These are phyloP conservation scores for Apodospora peruviana DNA, from an alignment of 495 filamentous ascomycete species.

Conservation along the genomic window DNA sequence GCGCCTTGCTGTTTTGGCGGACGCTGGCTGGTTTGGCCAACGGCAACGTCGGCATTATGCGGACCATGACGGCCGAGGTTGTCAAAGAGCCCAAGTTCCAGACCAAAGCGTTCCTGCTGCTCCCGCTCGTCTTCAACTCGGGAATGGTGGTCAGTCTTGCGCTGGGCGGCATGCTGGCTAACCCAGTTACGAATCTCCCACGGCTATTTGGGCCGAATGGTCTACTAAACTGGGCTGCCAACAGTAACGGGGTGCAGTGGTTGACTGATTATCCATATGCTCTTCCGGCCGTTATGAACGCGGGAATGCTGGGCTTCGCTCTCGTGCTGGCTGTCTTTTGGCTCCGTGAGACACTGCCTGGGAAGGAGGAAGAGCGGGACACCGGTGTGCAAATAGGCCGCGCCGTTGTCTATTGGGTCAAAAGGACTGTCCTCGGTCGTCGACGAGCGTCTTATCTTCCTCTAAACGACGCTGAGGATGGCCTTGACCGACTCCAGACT, in stretches of 20 bases:
- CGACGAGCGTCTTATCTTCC: not conserved
- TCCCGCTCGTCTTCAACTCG: conserved; percentile 75
- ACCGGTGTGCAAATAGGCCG: not conserved
- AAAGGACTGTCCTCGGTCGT: not conserved
- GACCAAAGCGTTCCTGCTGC: conserved; percentile 69
- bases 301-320: not conserved
- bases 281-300: conserved; percentile 5
- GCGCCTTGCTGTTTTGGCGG: conserved; percentile 61
- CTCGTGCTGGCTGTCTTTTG: not conserved
- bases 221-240: conserved; percentile 23
- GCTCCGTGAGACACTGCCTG: conserved; percentile 5
- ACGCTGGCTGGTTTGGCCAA: conserved; percentile 65
- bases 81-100: conserved; percentile 60
- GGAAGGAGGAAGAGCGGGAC: conserved; percentile 1
- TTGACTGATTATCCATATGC: conserved; percentile 1
- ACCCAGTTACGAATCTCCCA: conserved; percentile 62
- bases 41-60: conserved; percentile 75
- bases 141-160: conserved; percentile 56
- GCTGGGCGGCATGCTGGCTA: conserved; percentile 64
- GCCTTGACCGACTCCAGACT: not conserved
- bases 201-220: conserved; percentile 55
- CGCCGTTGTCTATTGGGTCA: not conserved
- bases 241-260: conserved; percentile 27
- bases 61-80: conserved; percentile 74
- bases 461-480: not conserved